These are phyloP conservation scores for Gentiana straminea DNA, from an alignment of 257 asterid genomes.

Conservation along the genomic window DNA sequence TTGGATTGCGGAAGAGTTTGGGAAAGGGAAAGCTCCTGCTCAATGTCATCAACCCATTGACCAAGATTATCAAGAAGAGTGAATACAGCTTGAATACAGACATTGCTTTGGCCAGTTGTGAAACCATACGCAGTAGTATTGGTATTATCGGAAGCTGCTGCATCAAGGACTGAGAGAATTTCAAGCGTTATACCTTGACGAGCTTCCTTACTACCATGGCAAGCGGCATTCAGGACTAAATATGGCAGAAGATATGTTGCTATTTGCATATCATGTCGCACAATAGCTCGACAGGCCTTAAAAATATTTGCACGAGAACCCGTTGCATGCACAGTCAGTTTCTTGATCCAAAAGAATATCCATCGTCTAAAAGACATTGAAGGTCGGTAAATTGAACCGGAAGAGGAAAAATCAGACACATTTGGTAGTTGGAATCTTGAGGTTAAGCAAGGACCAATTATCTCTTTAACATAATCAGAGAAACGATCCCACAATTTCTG, in stretches of 20 bases:
- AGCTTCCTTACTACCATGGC: conserved; percentile 89
- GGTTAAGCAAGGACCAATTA: conserved; percentile 97
- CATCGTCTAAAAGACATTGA: conserved; percentile 87
- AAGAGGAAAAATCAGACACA: conserved; percentile 50
- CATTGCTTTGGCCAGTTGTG: conserved; percentile 74
- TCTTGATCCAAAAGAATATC: conserved; percentile 77
- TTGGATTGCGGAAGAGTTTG: conserved; percentile 59
- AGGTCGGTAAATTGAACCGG: conserved; percentile 80
- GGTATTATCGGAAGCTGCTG: conserved; percentile 60
- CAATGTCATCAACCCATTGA: conserved; percentile 96
- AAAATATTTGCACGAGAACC: conserved; percentile 82
- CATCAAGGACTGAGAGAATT: conserved; percentile 76
- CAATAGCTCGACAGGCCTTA: conserved; percentile 94
- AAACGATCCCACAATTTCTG: conserved; percentile 91
- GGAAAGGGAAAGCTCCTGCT: conserved; percentile 80
- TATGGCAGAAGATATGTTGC: conserved; percentile 96
- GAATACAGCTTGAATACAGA: conserved; percentile 94
- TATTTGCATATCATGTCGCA: conserved; percentile 89
- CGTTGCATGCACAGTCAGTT: conserved; percentile 72
- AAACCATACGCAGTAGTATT: conserved; percentile 39
- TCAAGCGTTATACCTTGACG: conserved; percentile 78
- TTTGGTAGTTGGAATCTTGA: conserved; percentile 70
- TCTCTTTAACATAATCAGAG: conserved; percentile 91
- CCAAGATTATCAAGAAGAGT: conserved; percentile 96
- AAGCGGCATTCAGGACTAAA: conserved; percentile 77